Base-by-base conservation (phyloP, 108 stramenopile species). In the Fistulifera pelliculosa region DNA sequence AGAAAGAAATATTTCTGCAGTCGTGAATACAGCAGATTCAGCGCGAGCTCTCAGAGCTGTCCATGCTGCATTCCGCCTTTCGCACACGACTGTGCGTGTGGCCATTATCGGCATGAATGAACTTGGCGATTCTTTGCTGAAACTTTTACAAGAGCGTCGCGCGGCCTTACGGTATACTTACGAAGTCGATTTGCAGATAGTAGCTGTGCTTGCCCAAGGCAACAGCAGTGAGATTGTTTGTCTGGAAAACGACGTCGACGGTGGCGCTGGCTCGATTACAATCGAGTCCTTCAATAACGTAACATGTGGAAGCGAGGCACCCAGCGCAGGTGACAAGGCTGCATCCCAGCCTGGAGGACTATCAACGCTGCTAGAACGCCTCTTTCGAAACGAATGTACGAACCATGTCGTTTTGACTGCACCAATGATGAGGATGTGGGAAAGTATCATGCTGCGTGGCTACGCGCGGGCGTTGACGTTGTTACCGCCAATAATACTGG, bases 1-100 rank as follows among this genome's bases (percentile, higher is more conserved):
- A 18, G 94, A 90, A 66, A 66, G 90, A 7, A 91, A 91, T 45
- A 92, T 94, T 56, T 84, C 84, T 13, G 81, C 83, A 35, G 87
- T 90, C 18, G 88, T 94, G 10, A 15, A 56, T 10, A 44, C 57
- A 16, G 23, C 22, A 7, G 76, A 92, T 42, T 69, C 83, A 10
- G 83, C 90, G 2, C 79, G 86, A 35, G 90, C 93, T 14, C 62
- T 94, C 17, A 77, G 90, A 50, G 88, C 87, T 8, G 76, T 88
- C 7, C 88, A 92, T 64, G 86, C 90, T 1, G 88, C 86, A 35
- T 94, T 86, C 55, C 69, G 76, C 17, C 65, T 86, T 21, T 86
- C 85, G 0, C 70, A 82, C 51, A 77, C 78, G 2, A 75, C 73
- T 2, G 76, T 81, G 18, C 70, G 80, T 28, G 77, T 86, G 25